A percentile compares a stretch with the other conserved stretches of the same genome.
Conservation (phyloP, 345 rosid genomes). For the Euphorbia lathyris region DNA sequence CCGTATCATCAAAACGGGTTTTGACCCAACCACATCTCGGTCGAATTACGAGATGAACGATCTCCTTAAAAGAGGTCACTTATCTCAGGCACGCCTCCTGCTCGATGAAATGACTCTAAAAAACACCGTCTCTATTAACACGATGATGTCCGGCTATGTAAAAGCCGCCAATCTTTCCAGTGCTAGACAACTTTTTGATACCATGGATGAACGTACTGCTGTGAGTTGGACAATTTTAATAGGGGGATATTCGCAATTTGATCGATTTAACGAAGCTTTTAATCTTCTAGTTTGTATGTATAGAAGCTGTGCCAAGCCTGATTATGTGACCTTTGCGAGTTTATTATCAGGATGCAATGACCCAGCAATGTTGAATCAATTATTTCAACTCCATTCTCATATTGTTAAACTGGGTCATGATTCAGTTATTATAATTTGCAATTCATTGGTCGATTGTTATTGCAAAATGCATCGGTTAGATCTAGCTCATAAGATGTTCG, state of each 20-base stretch:
- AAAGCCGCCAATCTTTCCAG: conserved; percentile 44
- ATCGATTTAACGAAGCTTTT: conserved; percentile 50
- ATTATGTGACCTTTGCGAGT: conserved; percentile 66
- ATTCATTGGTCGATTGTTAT: conserved; percentile 71
- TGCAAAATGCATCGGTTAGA: conserved; percentile 49
- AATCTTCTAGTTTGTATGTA: conserved; percentile 56
- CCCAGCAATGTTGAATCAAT: conserved; percentile 20
- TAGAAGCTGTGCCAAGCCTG: conserved; percentile 43
- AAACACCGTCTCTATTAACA: conserved; percentile 62
- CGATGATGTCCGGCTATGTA: conserved; percentile 63
- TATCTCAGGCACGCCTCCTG: conserved; percentile 59
- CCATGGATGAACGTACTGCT: conserved; percentile 48
- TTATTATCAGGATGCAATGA: conserved; percentile 61
- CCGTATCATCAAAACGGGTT: conserved; percentile 73
- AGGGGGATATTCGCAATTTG: conserved; percentile 52
- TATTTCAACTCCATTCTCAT: conserved; percentile 57
- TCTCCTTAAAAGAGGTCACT: conserved; percentile 36
- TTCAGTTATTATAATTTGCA: conserved; percentile 45
- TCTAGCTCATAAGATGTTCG: conserved; percentile 46
- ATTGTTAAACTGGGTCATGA: conserved; percentile 51
- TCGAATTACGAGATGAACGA: conserved; percentile 47
- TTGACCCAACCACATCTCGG: conserved; percentile 58
- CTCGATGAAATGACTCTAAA: conserved; percentile 69
- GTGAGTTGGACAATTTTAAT: conserved; percentile 89
- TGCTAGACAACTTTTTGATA: conserved; percentile 57